phyloP scores from a whole-genome alignment of 495 filamentous ascomycete genomes.

The Penicillium angulare region DNA sequence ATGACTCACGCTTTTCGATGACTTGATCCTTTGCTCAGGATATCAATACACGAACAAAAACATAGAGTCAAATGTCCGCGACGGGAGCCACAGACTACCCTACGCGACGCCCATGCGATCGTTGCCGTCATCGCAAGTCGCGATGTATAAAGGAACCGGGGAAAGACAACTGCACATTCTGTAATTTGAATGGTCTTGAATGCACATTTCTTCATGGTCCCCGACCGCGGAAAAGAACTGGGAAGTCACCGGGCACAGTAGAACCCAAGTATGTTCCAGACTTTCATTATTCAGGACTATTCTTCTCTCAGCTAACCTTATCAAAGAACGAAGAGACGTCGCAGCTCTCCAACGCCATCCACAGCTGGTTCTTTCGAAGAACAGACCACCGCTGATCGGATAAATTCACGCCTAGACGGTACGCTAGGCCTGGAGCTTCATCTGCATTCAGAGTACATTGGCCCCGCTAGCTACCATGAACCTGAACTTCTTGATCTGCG shows the following conservation, averaged over 20 bases:
- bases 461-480: slow-evolving; percentile 23
- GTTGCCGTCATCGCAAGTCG: slow-evolving; percentile 14
- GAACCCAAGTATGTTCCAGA: slow-evolving; percentile 2
- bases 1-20: not conserved
- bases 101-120: slow-evolving; percentile 16
- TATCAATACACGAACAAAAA: not conserved
- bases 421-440: slow-evolving; percentile 23
- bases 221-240: slow-evolving; percentile 7
- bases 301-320: not conserved
- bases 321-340: not conserved
- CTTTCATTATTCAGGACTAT: not conserved
- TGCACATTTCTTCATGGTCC: slow-evolving; percentile 19
- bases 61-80: not conserved
- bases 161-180: slow-evolving; percentile 16
- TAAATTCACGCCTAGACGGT: slow-evolving; percentile 11
- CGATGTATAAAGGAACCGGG: slow-evolving; percentile 13
- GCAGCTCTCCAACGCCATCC: not conserved
- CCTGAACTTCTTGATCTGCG: slow-evolving; percentile 16
- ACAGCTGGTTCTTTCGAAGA: not conserved
- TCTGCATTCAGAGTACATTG: slow-evolving; percentile 22
- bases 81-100: not conserved
- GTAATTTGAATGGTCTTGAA: slow-evolving; percentile 11
- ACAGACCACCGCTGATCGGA: not conserved
- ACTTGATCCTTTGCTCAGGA: not conserved
- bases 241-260: not conserved